Evolutionary conservation across 2,329 filamentous ascomycete species (phyloP).

Genomic region (Pseudomassariella vexata): DNA sequence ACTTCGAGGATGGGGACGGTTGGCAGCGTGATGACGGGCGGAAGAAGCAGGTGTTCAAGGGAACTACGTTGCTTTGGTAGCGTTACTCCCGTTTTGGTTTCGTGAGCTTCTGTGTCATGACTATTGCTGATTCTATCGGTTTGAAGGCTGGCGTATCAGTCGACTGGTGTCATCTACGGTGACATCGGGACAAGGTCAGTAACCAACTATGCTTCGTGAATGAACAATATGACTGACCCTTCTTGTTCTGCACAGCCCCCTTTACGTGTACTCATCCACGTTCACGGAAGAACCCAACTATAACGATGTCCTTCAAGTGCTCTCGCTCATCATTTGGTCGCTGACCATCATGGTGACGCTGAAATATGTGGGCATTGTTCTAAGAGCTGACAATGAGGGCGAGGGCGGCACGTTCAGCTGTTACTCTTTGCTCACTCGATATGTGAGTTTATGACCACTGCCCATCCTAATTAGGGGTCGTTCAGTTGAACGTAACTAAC

Average conservation of each 20-base stretch:
- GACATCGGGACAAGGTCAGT: slow-evolving; percentile 51
- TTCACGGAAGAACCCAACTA: slow-evolving; percentile 51
- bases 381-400: slow-evolving; percentile 63
- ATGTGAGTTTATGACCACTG: slow-evolving; percentile 37
- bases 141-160: slow-evolving; percentile 55
- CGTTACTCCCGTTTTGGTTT: slow-evolving; percentile 8
- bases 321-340: slow-evolving; percentile 66
- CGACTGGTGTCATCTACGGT: slow-evolving; percentile 62
- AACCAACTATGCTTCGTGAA: too few species aligned
- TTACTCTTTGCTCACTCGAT: slow-evolving; percentile 58
- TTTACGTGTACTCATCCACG: slow-evolving; percentile 67
- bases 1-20: slow-evolving; percentile 28
- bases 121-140: slow-evolving; percentile 5
- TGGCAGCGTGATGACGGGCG: slow-evolving; percentile 22
- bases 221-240: too few species aligned
- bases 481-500: slow-evolving; percentile 6
- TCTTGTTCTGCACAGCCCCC: slow-evolving; percentile 41
- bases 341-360: slow-evolving; percentile 63
- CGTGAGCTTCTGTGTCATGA: neutral
- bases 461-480: too few species aligned
- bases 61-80: slow-evolving; percentile 28
- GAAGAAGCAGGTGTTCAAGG: slow-evolving; percentile 30
- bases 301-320: slow-evolving; percentile 55
- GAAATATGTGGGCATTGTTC: slow-evolving; percentile 63
- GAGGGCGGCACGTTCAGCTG: slow-evolving; percentile 66